Percentiles rank a stretch among this genome's conserved stretches.
phyloP scores from a whole-genome alignment of 129 eudicot genomes.

The Saussurea involucrata region DNA sequence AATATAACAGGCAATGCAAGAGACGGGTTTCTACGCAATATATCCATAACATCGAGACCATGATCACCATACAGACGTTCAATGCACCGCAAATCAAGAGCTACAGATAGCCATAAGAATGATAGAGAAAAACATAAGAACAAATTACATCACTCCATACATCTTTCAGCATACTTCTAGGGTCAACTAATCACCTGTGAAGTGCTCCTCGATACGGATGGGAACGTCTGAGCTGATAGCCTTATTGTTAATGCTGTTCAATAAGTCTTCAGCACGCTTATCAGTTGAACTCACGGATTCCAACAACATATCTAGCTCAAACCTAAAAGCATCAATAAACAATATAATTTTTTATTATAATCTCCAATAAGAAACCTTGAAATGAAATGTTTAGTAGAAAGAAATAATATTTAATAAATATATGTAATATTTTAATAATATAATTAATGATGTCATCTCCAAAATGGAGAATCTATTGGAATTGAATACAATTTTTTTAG shows the following conservation, averaged over 20 bases:
- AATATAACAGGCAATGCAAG: slow-evolving; percentile 79
- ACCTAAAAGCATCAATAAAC: slow-evolving; percentile 42
- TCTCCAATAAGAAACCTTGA: no score
- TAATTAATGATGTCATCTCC: no score
- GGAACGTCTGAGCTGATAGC: slow-evolving; percentile 51
- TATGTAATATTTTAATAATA: no score
- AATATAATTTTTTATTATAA: no score
- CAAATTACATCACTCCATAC: neutral
- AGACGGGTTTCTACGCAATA: slow-evolving; percentile 79
- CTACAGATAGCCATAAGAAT: slow-evolving; percentile 34
- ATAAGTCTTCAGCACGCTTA: slow-evolving; percentile 79
- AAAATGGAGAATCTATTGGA: no score
- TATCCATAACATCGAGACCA: slow-evolving; percentile 96
- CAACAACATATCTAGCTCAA: slow-evolving; percentile 97
- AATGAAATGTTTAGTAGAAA: no score
- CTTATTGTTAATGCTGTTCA: slow-evolving; percentile 58
- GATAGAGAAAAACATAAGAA: neutral
- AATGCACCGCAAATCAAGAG: slow-evolving; percentile 89
- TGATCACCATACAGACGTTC: slow-evolving; percentile 98
- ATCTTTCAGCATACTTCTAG: neutral
- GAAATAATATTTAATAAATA: no score
- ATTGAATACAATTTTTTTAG: no score
- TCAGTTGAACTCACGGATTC: slow-evolving; percentile 86
- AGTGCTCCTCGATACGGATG: slow-evolving; percentile 70
- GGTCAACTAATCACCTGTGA: slow-evolving; percentile 52